Evolutionary conservation across 805 yeast genomes (phyloP).

Genomic region (Candida nemodendra): DNA sequence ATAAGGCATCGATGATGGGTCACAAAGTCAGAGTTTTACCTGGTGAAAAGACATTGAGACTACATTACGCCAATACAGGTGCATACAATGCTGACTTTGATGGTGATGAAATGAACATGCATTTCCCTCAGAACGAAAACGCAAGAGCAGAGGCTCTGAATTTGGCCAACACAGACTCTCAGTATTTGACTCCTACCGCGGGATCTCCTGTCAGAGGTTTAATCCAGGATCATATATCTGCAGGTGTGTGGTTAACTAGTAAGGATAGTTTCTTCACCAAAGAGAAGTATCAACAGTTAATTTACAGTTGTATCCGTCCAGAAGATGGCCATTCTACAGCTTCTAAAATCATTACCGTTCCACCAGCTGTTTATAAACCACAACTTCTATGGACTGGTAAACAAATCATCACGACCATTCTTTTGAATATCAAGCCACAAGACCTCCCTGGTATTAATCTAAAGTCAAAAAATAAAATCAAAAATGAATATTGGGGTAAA

Average conservation of each 20-base stretch:
- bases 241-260: conserved; percentile 97
- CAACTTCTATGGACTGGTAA: conserved; percentile 96
- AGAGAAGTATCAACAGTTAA: conserved; percentile 88
- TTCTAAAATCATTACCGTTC: conserved; percentile 65
- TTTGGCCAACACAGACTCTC: conserved; percentile 95
- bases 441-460: conserved; percentile 91
- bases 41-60: conserved; percentile 92
- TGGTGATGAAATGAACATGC: conserved; percentile 99
- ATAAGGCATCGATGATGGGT: conserved; percentile 99
- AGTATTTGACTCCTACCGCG: conserved; percentile 96
- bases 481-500: conserved; percentile 92
- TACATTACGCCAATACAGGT: conserved; percentile 98
- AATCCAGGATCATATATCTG: conserved; percentile 98
- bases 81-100: conserved; percentile 99
- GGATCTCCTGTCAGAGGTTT: conserved; percentile 98
- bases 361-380: conserved; percentile 89
- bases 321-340: conserved; percentile 94
- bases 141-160: conserved; percentile 95
- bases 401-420: conserved; percentile 89
- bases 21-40: conserved; percentile 96
- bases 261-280: conserved; percentile 90
- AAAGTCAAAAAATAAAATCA: conserved; percentile 80
- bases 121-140: conserved; percentile 96
- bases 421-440: conserved; percentile 83
- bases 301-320: conserved; percentile 93